phyloP scores from a whole-genome alignment of 257 asterid genomes.

The Solanum tacnaense region DNA sequence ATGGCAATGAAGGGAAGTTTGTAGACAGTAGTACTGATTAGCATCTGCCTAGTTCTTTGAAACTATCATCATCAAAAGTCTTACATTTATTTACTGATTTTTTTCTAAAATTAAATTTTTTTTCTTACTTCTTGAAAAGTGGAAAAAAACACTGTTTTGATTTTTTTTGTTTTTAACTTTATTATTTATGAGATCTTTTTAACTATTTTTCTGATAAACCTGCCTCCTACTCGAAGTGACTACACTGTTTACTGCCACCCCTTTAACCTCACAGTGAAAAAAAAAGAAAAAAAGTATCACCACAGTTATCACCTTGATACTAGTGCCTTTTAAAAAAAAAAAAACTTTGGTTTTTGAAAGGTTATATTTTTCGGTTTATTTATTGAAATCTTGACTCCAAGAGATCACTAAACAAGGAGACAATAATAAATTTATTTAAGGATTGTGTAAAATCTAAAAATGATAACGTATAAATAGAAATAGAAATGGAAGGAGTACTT shows the following conservation, averaged over 20 bases:
- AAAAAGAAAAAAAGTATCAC: not conserved
- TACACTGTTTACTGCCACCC: constrained; percentile 21
- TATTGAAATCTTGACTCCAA: too few species aligned
- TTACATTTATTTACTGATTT: not conserved
- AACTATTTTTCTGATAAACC: constrained; percentile 35
- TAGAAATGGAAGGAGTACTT: too few species aligned
- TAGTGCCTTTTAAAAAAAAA: not conserved
- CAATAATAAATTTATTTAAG: too few species aligned
- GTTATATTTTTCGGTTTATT: too few species aligned
- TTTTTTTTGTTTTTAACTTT: not conserved
- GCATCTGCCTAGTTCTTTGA: constrained; percentile 7
- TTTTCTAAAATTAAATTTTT: not conserved
- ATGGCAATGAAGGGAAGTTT: not conserved
- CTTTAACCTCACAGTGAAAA: not conserved
- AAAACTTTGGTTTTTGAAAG: too few species aligned
- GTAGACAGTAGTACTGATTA: not conserved
- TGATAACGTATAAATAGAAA: too few species aligned
- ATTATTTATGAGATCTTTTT: not conserved
- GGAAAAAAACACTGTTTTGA: not conserved
- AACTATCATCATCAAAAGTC: constrained; percentile 12
- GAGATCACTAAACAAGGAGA: too few species aligned
- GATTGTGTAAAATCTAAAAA: too few species aligned
- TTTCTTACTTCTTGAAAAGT: not conserved
- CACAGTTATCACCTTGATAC: not conserved
- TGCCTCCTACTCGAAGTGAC: constrained; percentile 34